Base-by-base conservation (phyloP, 2,329 filamentous ascomycete species). In the Xylaria sp. region DNA sequence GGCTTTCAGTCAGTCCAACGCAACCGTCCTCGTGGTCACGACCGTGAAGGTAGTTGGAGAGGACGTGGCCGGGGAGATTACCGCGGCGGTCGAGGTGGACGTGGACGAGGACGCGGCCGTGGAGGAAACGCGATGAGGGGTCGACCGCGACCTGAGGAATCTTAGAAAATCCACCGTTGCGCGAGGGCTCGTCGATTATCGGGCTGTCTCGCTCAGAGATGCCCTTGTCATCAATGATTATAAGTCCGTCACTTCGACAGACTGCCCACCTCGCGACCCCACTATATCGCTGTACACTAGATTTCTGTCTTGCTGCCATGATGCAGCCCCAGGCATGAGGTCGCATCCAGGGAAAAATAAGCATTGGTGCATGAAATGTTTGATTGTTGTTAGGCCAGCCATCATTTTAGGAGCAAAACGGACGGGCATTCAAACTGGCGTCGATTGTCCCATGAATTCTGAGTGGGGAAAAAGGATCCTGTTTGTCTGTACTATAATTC, bases 1-100 rank as follows among this genome's bases (percentile, higher is more conserved):
- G 74, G 74, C 50, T 76, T 76, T 61, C 74, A 72, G 47, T 69
- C 71, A 54, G 74, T 76, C 51, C 72, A 75, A 54, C 73, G 73
- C 60, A 75, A 73, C 68, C 69, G 71, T 33, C 71, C 70, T 15
- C 69, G 73, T n/a, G 72, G 72, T 31, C 67, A 73, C 28, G 72
- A 73, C 37, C 72, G 73, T 31, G 71, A 73, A 60, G 67, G 67
- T 49, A 63, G 71, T 47, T 69, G 68, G 55, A 60, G 73, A 63
- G 70, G 73, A 49, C 71, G 73, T 28, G 71, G 72, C 25, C 71
- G 72, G 35, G 72, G 73, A 19, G 72, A 71, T 35, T 63, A 73
- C 65, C 72, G 73, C 40, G 71, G 69, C n/a, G 69, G 71, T n/a
- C 71, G 71, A 17, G 72, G 72, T n/a, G 72, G 72, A 23, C 70